phyloP scores from a whole-genome alignment of 23 red algal species.

The Gracilaria domingensis region DNA sequence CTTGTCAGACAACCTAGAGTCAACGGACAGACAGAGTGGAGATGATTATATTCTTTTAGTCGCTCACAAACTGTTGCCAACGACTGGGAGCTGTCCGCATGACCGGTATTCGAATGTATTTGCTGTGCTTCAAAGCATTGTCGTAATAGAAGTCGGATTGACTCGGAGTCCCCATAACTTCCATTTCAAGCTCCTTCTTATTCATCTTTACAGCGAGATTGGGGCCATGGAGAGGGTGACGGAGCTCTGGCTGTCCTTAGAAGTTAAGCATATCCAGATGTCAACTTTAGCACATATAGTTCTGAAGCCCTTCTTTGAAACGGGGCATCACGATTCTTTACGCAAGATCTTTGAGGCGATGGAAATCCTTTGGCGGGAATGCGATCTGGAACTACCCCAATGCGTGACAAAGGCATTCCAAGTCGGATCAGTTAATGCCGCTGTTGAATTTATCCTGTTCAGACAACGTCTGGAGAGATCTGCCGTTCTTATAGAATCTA shows the following conservation, averaged over 20 bases:
- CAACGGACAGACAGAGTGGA: conserved; percentile 64
- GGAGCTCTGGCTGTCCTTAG: conserved; percentile 67
- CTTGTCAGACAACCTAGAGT: conserved; percentile 8
- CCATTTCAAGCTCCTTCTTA: conserved; percentile 66
- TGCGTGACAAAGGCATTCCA: conserved; percentile 53
- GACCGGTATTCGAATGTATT: conserved; percentile 46
- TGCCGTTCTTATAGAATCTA: conserved; percentile 26
- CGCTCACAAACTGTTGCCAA: conserved; percentile 56
- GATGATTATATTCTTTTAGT: conserved; percentile 70
- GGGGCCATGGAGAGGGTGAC: conserved; percentile 47
- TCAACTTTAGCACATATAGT: conserved; percentile 66
- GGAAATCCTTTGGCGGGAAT: conserved; percentile 59
- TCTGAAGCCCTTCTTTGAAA: conserved; percentile 59
- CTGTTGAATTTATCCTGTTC: conserved; percentile 64
- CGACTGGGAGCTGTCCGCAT: neutral
- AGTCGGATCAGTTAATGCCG: conserved; percentile 58
- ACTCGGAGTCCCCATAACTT: conserved; percentile 63
- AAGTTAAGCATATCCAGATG: conserved; percentile 65
- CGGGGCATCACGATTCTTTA: conserved; percentile 44
- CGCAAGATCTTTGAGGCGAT: conserved; percentile 33
- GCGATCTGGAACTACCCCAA: conserved; percentile 66
- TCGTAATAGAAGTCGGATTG: conserved; percentile 49
- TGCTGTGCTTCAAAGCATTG: conserved; percentile 48
- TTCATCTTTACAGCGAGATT: conserved; percentile 52
- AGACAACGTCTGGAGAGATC: conserved; percentile 57